Conservation (phyloP, 2,329 filamentous ascomycete species). For the Trichoderma guizhouense region DNA sequence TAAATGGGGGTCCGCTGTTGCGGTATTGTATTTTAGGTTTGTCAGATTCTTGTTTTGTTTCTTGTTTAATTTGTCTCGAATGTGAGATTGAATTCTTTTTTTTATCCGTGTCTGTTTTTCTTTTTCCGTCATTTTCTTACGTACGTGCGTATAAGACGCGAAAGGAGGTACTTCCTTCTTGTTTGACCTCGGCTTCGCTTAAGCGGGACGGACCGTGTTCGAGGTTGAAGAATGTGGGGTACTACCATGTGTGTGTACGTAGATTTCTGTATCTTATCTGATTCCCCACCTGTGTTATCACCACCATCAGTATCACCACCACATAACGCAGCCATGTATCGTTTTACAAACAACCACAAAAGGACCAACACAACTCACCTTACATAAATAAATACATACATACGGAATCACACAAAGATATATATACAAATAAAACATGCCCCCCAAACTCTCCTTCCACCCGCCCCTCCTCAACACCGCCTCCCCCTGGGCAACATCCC, state of each 20-base stretch:
- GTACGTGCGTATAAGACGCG: not conserved
- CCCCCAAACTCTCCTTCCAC: conserved; percentile 44
- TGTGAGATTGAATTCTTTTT: not conserved
- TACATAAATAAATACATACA: not conserved
- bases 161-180: not conserved
- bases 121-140: not conserved
- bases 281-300: not conserved
- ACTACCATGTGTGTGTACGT: not conserved
- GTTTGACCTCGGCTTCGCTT: not conserved
- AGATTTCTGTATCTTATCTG: not conserved
- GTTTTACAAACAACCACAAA: not conserved
- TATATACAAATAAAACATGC: conserved; percentile 6
- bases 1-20: not conserved
- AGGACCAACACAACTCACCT: not conserved
- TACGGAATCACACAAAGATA: too few species aligned
- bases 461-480: conserved; percentile 73
- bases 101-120: not conserved
- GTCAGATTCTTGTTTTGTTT: not conserved
- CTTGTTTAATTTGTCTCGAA: not conserved
- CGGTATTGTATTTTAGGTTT: not conserved
- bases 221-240: not conserved
- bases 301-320: not conserved
- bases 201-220: not conserved
- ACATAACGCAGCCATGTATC: not conserved
- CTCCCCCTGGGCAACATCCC: conserved; percentile 69